Conservation (phyloP, 2,329 filamentous ascomycete species). For the Penicillium sp. region DNA sequence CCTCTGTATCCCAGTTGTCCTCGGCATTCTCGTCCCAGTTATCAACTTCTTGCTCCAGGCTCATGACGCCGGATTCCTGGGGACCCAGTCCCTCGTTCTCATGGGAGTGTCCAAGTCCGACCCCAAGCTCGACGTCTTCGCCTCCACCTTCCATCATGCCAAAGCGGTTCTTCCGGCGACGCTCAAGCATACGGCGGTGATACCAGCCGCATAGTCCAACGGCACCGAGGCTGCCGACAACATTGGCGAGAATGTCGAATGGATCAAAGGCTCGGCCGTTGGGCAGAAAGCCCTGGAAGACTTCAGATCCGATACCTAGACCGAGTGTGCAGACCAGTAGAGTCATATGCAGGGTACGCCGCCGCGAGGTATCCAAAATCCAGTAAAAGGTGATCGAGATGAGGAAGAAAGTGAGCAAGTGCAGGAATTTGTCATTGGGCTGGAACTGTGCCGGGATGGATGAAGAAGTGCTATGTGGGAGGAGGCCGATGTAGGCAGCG, state of each 20-base stretch:
- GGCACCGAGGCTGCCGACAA: conserved; percentile 70
- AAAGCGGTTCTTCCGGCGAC: conserved; percentile 69
- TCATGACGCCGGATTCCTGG: conserved; percentile 66
- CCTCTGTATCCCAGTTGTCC: conserved; percentile 63
- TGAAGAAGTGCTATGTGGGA: conserved; percentile 46
- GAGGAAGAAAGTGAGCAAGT: conserved; percentile 83
- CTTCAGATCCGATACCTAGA: conserved; percentile 55
- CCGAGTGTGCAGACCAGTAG: conserved; percentile 72
- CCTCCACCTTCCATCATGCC: conserved; percentile 61
- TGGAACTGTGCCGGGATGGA: conserved; percentile 48
- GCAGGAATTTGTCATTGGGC: conserved; percentile 87
- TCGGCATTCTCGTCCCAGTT: conserved; percentile 88
- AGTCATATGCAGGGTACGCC: conserved; percentile 80
- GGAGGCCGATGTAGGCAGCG: conserved; percentile 76
- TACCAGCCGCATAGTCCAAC: conserved; percentile 82
- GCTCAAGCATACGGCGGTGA: conserved; percentile 90
- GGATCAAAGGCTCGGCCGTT: conserved; percentile 71
- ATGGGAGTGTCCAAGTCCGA: conserved; percentile 42
- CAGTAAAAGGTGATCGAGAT: conserved; percentile 89
- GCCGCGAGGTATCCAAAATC: conserved; percentile 86
- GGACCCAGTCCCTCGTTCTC: conserved; percentile 37
- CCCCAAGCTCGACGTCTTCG: conserved; percentile 72
- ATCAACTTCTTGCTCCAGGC: conserved; percentile 78
- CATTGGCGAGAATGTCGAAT: conserved; percentile 83
- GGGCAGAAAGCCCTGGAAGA: conserved; percentile 62